Conservation (phyloP, 2,329 filamentous ascomycete genomes). For the Diaporthe aspalathi region DNA sequence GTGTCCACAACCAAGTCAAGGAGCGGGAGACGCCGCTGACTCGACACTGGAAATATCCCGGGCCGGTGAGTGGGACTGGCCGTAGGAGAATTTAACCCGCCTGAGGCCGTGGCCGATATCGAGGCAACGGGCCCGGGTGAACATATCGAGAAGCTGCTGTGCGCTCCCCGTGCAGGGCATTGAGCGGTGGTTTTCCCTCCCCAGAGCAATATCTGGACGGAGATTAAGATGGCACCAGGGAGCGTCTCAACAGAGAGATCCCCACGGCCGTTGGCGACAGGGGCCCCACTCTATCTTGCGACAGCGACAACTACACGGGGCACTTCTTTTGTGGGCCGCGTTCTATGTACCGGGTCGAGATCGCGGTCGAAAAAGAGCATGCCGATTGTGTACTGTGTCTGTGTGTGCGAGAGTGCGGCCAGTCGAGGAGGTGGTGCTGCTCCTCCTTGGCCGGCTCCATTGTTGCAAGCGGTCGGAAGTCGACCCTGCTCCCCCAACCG, state of each 20-base stretch:
- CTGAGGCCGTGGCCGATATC: slow-evolving; percentile 21
- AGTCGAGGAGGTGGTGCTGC: background rate
- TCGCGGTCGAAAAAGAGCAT: slow-evolving; percentile 15
- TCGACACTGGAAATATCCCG: slow-evolving; percentile 15
- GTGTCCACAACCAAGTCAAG: slow-evolving; percentile 13
- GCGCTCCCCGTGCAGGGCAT: background rate
- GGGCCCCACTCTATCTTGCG: slow-evolving; percentile 8
- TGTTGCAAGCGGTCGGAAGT: background rate
- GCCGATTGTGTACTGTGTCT: slow-evolving; percentile 11
- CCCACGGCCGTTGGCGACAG: slow-evolving; percentile 1
- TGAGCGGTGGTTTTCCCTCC: background rate
- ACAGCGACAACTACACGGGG: background rate
- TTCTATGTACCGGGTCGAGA: slow-evolving; percentile 11
- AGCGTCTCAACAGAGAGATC: slow-evolving; percentile 11
- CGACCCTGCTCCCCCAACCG: slow-evolving; percentile 27
- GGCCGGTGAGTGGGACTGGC: slow-evolving; percentile 22
- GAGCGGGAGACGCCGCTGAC: slow-evolving; percentile 24
- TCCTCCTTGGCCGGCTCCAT: slow-evolving; percentile 4
- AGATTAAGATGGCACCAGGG: slow-evolving; percentile 12
- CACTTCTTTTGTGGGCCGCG: slow-evolving; percentile 2
- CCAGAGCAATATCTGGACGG: slow-evolving; percentile 2
- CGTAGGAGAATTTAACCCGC: slow-evolving; percentile 9
- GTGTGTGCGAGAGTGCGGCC: slow-evolving; percentile 7
- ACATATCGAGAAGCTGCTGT: slow-evolving; percentile 2
- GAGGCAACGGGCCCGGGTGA: slow-evolving; percentile 23